A percentile compares a stretch with the other conserved stretches of the same genome.
Conservation (phyloP, 345 rosid genomes). For the Lepidium aucheri region DNA sequence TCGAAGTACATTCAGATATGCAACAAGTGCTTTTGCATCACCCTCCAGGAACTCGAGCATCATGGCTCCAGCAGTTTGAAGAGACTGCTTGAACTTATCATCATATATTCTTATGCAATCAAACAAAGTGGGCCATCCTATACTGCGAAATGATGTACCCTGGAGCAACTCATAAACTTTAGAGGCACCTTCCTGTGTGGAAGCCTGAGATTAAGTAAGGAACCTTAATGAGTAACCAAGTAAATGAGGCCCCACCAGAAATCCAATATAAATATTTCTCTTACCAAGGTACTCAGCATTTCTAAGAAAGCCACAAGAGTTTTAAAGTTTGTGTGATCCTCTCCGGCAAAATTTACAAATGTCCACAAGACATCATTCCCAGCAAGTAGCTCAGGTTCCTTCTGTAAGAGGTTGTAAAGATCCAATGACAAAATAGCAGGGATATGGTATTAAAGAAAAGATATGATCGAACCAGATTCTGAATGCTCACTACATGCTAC, state of each 20-base stretch:
- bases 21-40: constrained; percentile 94
- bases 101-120: constrained; percentile 76
- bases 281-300: constrained; percentile 93
- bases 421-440: background rate
- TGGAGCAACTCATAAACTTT: constrained; percentile 85
- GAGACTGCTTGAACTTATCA: constrained; percentile 86
- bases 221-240: background rate
- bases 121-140: constrained; percentile 94
- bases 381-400: constrained; percentile 80
- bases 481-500: background rate
- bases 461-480: background rate
- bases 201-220: constrained; percentile 54
- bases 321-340: constrained; percentile 90
- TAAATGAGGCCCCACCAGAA: background rate
- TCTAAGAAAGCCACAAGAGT: constrained; percentile 93
- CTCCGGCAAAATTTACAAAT: constrained; percentile 95
- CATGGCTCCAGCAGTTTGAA: constrained; percentile 78
- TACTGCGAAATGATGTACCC: constrained; percentile 77
- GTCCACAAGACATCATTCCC: constrained; percentile 98
- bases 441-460: too few species aligned
- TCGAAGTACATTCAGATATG: constrained; percentile 87
- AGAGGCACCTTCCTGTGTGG: constrained; percentile 85
- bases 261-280: constrained; percentile 18
- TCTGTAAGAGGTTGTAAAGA: constrained; percentile 39
- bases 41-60: constrained; percentile 91